Evolutionary conservation across 2,329 filamentous ascomycete species (phyloP).

Genomic region (Colletotrichum sp.): DNA sequence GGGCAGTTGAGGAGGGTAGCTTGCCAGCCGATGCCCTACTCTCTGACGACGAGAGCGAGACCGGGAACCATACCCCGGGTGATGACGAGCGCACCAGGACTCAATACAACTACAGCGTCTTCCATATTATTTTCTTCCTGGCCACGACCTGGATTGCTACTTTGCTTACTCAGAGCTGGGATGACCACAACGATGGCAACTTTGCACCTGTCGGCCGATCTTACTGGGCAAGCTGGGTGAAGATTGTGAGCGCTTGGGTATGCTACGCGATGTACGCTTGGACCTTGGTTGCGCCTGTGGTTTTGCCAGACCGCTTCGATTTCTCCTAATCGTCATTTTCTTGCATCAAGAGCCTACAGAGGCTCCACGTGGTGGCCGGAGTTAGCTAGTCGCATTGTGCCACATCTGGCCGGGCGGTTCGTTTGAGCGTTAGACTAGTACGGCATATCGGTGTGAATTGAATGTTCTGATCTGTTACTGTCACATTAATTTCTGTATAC

Average conservation of each 20-base stretch:
- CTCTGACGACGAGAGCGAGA: slow-evolving; percentile 72
- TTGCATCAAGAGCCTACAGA: not conserved
- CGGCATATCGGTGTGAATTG: not conserved
- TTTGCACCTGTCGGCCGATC: slow-evolving; percentile 94
- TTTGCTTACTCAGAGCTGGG: slow-evolving; percentile 75
- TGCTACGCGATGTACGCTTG: slow-evolving; percentile 95
- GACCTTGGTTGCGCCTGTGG: slow-evolving; percentile 86
- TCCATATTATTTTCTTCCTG: slow-evolving; percentile 97
- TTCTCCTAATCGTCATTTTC: slow-evolving; percentile 37
- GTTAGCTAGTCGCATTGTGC: not conserved
- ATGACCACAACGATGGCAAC: slow-evolving; percentile 69
- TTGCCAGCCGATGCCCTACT: slow-evolving; percentile 89
- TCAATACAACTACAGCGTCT: slow-evolving; percentile 95
- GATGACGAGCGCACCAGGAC: slow-evolving; percentile 90
- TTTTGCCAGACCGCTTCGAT: slow-evolving; percentile 87
- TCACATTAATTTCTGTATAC: not conserved
- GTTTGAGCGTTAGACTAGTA: not conserved
- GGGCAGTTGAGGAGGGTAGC: slow-evolving; percentile 90
- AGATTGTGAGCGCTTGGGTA: slow-evolving; percentile 97
- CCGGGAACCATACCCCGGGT: slow-evolving; percentile 63
- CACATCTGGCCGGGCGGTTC: not conserved
- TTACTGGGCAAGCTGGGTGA: slow-evolving; percentile 98
- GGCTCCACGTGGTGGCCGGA: not conserved
- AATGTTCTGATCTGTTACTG: not conserved
- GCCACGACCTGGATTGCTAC: slow-evolving; percentile 97